Evolutionary conservation across 2,329 filamentous ascomycete genomes (phyloP).

Genomic region (Rutstroemia sp.): DNA sequence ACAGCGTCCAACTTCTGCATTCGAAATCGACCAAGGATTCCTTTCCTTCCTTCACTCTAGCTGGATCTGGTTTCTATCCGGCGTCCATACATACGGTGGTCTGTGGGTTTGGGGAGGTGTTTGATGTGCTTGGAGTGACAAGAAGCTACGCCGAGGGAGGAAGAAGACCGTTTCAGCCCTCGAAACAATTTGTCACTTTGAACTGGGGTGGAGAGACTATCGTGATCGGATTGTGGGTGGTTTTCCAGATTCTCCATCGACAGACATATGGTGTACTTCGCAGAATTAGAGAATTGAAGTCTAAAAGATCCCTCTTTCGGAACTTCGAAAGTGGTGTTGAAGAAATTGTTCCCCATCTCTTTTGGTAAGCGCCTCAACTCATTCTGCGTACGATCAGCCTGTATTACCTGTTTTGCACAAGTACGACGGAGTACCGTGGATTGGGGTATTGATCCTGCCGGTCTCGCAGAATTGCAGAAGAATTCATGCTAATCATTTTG

Average conservation of each 20-base stretch:
- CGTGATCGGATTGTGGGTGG: conserved; percentile 1
- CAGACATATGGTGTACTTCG: neutral
- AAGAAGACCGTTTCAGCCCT: conserved; percentile 5
- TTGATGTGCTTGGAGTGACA: neutral
- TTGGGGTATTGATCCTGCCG: neutral
- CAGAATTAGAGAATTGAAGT: neutral
- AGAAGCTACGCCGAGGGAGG: neutral
- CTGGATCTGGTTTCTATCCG: neutral
- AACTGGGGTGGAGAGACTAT: neutral
- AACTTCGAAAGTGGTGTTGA: neutral
- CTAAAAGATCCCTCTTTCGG: neutral
- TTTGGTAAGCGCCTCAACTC: neutral
- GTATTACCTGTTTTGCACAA: no score
- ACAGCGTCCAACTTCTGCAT: neutral
- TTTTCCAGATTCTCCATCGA: neutral
- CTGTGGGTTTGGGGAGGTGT: neutral
- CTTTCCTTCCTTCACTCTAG: neutral
- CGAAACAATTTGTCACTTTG: neutral
- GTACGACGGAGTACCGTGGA: neutral
- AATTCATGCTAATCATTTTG: conserved; percentile 17
- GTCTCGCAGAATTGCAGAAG: conserved; percentile 1
- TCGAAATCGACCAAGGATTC: neutral
- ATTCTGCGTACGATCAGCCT: neutral
- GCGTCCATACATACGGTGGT: neutral
- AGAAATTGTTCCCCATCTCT: neutral